These are phyloP conservation scores for Tarenaya hassleriana DNA, from an alignment of 345 rosid species.

Conservation along the genomic window DNA sequence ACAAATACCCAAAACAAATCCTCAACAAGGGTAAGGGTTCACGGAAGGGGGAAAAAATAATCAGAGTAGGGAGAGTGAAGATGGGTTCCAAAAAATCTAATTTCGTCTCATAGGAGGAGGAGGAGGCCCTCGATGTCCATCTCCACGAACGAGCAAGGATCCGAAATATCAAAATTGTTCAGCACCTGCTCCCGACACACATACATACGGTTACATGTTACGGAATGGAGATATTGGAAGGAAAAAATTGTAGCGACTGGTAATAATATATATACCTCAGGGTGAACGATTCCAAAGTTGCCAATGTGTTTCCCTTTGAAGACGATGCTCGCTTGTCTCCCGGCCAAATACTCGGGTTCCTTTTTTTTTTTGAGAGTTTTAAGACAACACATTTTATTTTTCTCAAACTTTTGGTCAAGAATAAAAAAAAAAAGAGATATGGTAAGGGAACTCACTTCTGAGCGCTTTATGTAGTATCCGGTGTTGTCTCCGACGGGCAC, in stretches of 20 bases:
- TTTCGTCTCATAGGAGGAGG: too few species aligned
- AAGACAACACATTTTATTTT: too few species aligned
- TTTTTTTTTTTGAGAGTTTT: too few species aligned
- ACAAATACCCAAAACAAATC: too few species aligned
- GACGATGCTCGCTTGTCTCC: slow-evolving; percentile 81
- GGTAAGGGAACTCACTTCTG: slow-evolving; percentile 47
- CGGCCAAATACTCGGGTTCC: slow-evolving; percentile 78
- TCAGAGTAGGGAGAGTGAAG: too few species aligned
- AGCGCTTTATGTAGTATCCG: slow-evolving; percentile 56
- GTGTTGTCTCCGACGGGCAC: slow-evolving; percentile 41
- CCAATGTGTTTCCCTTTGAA: slow-evolving; percentile 67
- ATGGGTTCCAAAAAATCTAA: too few species aligned
- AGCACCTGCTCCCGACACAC: slow-evolving; percentile 43
- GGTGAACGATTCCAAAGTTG: slow-evolving; percentile 80
- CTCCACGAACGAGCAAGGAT: slow-evolving; percentile 81
- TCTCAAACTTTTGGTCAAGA: too few species aligned
- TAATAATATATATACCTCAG: slow-evolving; percentile 77
- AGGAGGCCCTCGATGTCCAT: slow-evolving; percentile 45
- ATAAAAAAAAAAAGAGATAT: neutral
- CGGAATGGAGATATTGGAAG: neutral
- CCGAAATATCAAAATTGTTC: slow-evolving; percentile 64
- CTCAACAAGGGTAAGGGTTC: too few species aligned
- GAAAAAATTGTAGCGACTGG: too few species aligned
- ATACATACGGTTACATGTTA: neutral
- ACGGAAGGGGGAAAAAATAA: too few species aligned